These are phyloP conservation scores for Inga oerstediana DNA, from an alignment of 306 rosid genomes.

Conservation along the genomic window DNA sequence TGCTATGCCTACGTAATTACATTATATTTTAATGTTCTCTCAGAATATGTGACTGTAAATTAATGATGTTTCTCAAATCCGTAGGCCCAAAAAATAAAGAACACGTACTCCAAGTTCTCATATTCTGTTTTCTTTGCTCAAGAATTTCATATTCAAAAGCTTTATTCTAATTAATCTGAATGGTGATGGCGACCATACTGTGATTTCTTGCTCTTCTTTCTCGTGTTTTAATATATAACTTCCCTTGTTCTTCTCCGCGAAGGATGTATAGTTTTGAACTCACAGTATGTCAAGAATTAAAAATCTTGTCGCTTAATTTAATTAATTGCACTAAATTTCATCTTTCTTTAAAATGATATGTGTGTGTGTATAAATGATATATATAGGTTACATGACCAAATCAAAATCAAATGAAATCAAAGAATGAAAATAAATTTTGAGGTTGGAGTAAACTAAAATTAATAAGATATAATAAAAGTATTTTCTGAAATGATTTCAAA, in stretches of 20 bases:
- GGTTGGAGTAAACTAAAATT: neutral
- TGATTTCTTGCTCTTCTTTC: neutral
- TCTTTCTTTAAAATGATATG: too few species aligned
- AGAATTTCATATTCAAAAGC: neutral
- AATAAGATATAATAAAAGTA: neutral
- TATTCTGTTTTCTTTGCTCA: neutral
- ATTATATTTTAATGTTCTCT: too few species aligned
- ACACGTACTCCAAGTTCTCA: neutral
- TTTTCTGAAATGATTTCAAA: too few species aligned
- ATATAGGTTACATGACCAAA: too few species aligned
- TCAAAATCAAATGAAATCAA: too few species aligned
- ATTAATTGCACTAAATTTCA: too few species aligned
- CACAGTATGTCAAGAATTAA: neutral
- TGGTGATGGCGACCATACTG: neutral
- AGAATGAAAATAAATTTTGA: too few species aligned
- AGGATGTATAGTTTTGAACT: constrained; percentile 2
- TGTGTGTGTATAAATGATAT: too few species aligned
- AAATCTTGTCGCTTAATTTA: neutral
- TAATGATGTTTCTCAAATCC: neutral
- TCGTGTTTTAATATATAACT: neutral
- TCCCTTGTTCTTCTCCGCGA: too few species aligned
- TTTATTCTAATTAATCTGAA: neutral
- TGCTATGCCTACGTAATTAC: too few species aligned
- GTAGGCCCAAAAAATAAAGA: neutral
- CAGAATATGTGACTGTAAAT: neutral